phyloP scores from a whole-genome alignment of 1,284 basidiomycete species.

The Ceratobasidium sp. region DNA sequence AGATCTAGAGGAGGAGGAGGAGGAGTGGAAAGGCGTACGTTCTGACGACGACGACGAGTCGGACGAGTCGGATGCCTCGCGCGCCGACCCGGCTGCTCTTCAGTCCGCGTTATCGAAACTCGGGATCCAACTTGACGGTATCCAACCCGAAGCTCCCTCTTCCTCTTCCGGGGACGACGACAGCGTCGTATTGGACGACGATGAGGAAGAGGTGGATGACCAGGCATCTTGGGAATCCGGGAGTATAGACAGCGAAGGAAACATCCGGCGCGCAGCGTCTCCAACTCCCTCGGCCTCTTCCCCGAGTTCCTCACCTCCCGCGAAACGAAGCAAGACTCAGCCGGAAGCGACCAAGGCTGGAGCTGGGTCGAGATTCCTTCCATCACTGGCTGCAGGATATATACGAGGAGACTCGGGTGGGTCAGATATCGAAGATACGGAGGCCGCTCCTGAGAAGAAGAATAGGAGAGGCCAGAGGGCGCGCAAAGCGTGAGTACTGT shows the following conservation, averaged over 20 bases:
- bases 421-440: conserved; percentile 82
- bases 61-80: conserved; percentile 27
- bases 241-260: conserved; percentile 55
- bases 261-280: conserved; percentile 39
- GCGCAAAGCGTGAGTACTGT: conserved; percentile 83
- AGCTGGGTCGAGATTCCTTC: conserved; percentile 82
- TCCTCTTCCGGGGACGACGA: conserved; percentile 31
- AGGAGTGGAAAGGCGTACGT: conserved; percentile 44
- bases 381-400: conserved; percentile 89
- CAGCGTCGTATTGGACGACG: conserved; percentile 49
- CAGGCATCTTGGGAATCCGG: conserved; percentile 75
- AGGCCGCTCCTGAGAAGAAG: conserved; percentile 72
- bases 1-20: conserved; percentile 7
- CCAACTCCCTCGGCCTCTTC: conserved; percentile 14
- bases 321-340: conserved; percentile 52
- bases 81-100: conserved; percentile 21
- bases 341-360: conserved; percentile 50
- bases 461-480: conserved; percentile 94
- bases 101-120: conserved; percentile 41
- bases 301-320: conserved; percentile 22
- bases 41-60: conserved; percentile 41
- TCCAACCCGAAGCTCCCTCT: background rate
- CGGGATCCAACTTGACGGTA: conserved; percentile 11
- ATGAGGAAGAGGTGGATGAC: conserved; percentile 58
- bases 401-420: conserved; percentile 79